Base-by-base conservation (phyloP, 2,329 filamentous ascomycete genomes). In the Fusarium mangiferae region DNA sequence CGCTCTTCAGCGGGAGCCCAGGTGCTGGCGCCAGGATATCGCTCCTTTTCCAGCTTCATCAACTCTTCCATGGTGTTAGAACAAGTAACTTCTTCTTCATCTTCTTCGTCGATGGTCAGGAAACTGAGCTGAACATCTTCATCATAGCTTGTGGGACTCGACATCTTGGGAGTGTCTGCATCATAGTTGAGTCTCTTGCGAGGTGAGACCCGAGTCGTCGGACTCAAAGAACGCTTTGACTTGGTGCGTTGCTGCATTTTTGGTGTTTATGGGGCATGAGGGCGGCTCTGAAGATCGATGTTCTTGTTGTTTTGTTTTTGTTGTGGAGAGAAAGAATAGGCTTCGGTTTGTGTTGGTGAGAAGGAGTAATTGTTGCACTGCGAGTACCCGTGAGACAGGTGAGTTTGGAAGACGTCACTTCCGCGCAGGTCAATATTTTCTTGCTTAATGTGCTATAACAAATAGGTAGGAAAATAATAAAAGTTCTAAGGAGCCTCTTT, bases 1-100 rank as follows among this genome's bases (percentile, higher is more conserved):
- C 74, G 77, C 36, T 84, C 83, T 72, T 89, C 88, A n/a, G 85
- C 85, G 15, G 83, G 79, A 35, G 89, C 83, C 87, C 88, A 90
- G 62, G 84, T 81, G 51, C 83, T 84, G 45, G 87, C 82, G 30
- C 83, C 83, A 1, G 83, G 83, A 59, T 84, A 85, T 3, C 79
- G 75, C 35, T 74, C 62, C 78, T 84, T 87, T 74, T 87, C 84
- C 46, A 79, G 75, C 70, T 86, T 83, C 78, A 89, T 84, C 65
- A 86, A 81, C 15, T 81, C 77, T 14, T 61, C 49, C 33, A 76
- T 66, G 17, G 62, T 55, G 8, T 52, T 36, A 22, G 70, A 51
- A 35, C 56, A 55, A 8, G 44, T 49, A 17, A n/a, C 68, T 2
- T 70, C 68, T 26, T 74, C 62, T 8, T 73, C 66, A 8, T 71